Base-by-base conservation (phyloP, 2,329 filamentous ascomycete genomes). In the Colletotrichum sp. region DNA sequence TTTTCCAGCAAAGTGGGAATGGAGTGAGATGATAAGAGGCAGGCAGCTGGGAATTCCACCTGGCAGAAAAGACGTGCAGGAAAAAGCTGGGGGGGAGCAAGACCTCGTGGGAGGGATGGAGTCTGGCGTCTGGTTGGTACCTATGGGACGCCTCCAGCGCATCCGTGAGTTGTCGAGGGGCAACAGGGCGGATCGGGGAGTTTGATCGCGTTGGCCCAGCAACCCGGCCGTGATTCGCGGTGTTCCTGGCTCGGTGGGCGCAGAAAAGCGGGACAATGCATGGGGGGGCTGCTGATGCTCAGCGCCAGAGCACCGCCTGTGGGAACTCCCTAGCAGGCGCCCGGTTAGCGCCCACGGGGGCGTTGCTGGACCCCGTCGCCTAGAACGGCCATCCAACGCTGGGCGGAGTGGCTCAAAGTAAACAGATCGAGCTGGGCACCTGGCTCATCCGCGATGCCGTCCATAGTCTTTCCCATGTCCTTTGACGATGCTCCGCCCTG, bases 161-260 rank as follows among this genome's bases (percentile, higher is more conserved):
- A 76, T 76, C 65, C 70, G 65, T 52, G 64, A 76, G 74, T 74
- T 52, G 74, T 76, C 65, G 74, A 74, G 74, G 73, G 74, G 74
- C 74, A 76, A 76, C 74, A 74, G 64, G 59, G 60, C 64, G 65
- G 74, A 76, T 76, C 74, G 70, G 74, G 49, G 59, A 76, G 70
- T 74, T 74, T 28, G 28, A 30, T 49, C 9, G 44, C 28, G 74
- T 76, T 76, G 74, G 64, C 74, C 16, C 28, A 49, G 59, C 71
- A 76, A 76, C 74, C 26, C 18, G 21, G 16, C 26, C 32, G 55
- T 60, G 30, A 55, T 44, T 64, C 63, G 63, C 68, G 57, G 55
- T 44, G 70, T 76, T 44, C 63, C 57, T 32, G 30, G 57, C 67
- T 63, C 21, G 18, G 18, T 57, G 18, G 44, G 44, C 24, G 18